These are phyloP conservation scores for Phytomonas sp. DNA, from an alignment of 208 protist genomes.

Conservation along the genomic window DNA sequence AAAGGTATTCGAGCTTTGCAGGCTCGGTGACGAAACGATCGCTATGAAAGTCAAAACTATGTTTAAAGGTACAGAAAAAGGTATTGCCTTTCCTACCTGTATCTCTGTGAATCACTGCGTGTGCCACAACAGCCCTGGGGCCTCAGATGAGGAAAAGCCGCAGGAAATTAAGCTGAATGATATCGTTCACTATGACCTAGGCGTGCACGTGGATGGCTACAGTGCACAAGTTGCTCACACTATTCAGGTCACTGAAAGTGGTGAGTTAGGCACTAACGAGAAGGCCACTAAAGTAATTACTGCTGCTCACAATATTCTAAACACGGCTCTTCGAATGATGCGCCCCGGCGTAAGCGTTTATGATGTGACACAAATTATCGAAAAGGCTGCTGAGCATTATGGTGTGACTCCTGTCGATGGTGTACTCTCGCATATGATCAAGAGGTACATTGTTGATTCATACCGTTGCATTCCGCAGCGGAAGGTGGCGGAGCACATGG, in stretches of 20 bases:
- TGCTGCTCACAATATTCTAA: conserved; percentile 92
- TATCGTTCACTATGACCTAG: conserved; percentile 98
- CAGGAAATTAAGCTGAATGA: conserved; percentile 88
- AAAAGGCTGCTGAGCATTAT: conserved; percentile 93
- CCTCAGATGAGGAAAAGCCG: conserved; percentile 62
- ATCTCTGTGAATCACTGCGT: conserved; percentile 97
- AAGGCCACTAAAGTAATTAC: conserved; percentile 91
- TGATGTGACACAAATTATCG: conserved; percentile 93
- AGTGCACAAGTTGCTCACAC: conserved; percentile 95
- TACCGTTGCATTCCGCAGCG: conserved; percentile 93
- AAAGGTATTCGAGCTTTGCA: conserved; percentile 81
- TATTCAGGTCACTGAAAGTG: conserved; percentile 86
- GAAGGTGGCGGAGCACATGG: conserved; percentile 87
- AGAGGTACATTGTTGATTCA: conserved; percentile 97
- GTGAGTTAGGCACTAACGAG: conserved; percentile 73
- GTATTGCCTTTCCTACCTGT: conserved; percentile 98
- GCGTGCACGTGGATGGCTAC: conserved; percentile 98
- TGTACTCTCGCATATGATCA: conserved; percentile 97
- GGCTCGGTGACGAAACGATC: conserved; percentile 84
- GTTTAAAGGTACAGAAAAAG: conserved; percentile 94
- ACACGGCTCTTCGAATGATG: conserved; percentile 89
- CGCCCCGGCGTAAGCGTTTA: conserved; percentile 77
- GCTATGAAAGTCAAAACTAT: conserved; percentile 81
- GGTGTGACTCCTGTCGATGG: conserved; percentile 93
- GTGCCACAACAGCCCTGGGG: conserved; percentile 96